Percentiles rank a stretch among this genome's conserved stretches.
These are phyloP conservation scores for Colletotrichum navitas DNA, from an alignment of 2,329 filamentous ascomycete genomes.

Conservation along the genomic window DNA sequence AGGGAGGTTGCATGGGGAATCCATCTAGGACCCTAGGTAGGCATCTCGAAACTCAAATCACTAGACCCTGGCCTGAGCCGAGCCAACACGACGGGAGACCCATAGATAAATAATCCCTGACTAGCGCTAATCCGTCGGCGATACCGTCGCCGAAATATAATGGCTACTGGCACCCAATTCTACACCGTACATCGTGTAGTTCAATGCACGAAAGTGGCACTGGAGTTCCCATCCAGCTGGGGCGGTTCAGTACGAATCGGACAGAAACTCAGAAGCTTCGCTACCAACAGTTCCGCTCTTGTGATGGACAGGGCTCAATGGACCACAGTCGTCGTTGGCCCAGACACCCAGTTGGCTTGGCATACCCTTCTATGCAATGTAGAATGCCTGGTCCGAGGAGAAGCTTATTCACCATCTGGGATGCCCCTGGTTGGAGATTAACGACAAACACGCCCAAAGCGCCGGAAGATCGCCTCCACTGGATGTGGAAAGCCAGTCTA, in stretches of 20 bases:
- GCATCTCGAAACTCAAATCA: background rate
- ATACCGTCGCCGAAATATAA: slow-evolving; percentile 1
- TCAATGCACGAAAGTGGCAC: background rate
- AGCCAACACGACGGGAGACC: background rate
- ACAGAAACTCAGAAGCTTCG: background rate
- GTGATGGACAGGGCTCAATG: no score
- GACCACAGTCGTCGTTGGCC: no score
- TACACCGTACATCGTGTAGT: no score
- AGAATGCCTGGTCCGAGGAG: background rate
- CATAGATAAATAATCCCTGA: background rate
- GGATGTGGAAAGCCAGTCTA: background rate
- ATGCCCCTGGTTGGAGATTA: background rate
- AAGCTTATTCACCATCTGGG: background rate
- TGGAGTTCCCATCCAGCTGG: background rate
- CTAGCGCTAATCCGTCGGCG: background rate
- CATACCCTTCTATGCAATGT: background rate
- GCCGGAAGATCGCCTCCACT: background rate
- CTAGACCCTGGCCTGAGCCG: background rate
- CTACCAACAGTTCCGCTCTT: background rate
- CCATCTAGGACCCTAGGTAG: background rate
- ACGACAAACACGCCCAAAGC: background rate
- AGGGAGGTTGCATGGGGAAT: background rate
- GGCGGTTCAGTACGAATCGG: no score
- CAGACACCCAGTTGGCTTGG: background rate
- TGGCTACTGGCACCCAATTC: background rate